These are phyloP conservation scores for Aspergillus sclerotialis DNA, from an alignment of 2,329 filamentous ascomycete species.

Conservation along the genomic window DNA sequence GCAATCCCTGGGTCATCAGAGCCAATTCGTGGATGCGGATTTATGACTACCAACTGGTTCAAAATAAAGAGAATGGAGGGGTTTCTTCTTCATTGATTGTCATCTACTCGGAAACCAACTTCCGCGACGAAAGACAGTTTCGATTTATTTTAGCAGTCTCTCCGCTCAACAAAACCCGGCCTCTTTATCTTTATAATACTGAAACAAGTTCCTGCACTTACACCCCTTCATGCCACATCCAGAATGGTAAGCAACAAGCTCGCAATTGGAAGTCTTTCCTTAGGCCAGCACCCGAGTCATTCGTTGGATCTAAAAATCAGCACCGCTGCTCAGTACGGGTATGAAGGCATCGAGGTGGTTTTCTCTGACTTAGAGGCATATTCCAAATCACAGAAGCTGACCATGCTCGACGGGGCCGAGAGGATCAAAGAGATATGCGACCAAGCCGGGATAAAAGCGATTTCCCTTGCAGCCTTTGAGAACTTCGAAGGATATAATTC, in stretches of 20 bases:
- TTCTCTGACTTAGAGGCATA: constrained; percentile 22
- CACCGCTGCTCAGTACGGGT: constrained; percentile 19
- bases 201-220: background rate
- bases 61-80: no score
- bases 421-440: constrained; percentile 13
- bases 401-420: constrained; percentile 13
- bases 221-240: background rate
- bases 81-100: no score
- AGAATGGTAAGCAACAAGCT: constrained; percentile 17
- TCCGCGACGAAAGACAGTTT: no score
- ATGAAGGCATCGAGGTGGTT: constrained; percentile 25
- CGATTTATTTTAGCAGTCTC: no score
- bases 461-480: constrained; percentile 28
- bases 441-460: constrained; percentile 13
- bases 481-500: constrained; percentile 29
- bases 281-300: constrained; percentile 24
- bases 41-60: background rate
- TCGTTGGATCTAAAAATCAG: constrained; percentile 22
- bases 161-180: no score
- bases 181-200: no score
- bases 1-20: background rate
- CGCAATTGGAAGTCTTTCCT: constrained; percentile 23
- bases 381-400: constrained; percentile 8
- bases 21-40: background rate
- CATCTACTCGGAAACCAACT: background rate